Percentiles rank a stretch among this genome's conserved stretches.
phyloP scores from a whole-genome alignment of 768 basidiomycete genomes.

The Naganishia kalamii region DNA sequence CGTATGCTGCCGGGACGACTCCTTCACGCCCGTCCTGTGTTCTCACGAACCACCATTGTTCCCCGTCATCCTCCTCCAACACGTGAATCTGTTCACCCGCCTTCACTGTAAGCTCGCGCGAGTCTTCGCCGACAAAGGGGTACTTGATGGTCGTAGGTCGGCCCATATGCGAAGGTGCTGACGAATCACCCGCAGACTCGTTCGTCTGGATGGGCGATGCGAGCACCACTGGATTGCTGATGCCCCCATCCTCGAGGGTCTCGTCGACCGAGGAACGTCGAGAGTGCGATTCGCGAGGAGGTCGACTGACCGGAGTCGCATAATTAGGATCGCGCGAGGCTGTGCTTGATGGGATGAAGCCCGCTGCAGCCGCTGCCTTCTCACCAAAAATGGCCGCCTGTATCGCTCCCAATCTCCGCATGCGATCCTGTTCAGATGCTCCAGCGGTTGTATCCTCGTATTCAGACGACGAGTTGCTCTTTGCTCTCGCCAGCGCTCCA shows the following conservation, averaged over 20 bases:
- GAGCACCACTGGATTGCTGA: conserved; percentile 2
- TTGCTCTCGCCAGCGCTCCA: conserved; percentile 17
- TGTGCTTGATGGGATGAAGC: conserved; percentile 5
- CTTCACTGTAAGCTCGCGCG: conserved; percentile 43
- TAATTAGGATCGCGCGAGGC: neutral
- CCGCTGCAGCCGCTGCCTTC: conserved; percentile 11
- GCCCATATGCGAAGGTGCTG: conserved; percentile 26
- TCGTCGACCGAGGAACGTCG: neutral
- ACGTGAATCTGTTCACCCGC: conserved; percentile 41
- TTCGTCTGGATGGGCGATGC: neutral
- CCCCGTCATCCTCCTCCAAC: conserved; percentile 52
- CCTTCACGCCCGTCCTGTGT: conserved; percentile 76
- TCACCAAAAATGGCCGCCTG: conserved; percentile 25
- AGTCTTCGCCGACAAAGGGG: conserved; percentile 41
- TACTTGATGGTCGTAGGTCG: conserved; percentile 44
- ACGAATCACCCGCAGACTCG: conserved; percentile 16
- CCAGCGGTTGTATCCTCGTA: conserved; percentile 25
- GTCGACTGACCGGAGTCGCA: neutral
- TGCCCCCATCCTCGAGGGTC: neutral
- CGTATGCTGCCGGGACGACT: conserved; percentile 80
- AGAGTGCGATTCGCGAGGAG: neutral
- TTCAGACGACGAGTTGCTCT: conserved; percentile 58
- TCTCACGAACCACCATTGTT: conserved; percentile 89
- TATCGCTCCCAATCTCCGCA: conserved; percentile 21
- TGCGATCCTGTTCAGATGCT: conserved; percentile 26